These are phyloP conservation scores for Heterobasidion annosum DNA, from an alignment of 1,284 basidiomycete genomes.

Conservation along the genomic window DNA sequence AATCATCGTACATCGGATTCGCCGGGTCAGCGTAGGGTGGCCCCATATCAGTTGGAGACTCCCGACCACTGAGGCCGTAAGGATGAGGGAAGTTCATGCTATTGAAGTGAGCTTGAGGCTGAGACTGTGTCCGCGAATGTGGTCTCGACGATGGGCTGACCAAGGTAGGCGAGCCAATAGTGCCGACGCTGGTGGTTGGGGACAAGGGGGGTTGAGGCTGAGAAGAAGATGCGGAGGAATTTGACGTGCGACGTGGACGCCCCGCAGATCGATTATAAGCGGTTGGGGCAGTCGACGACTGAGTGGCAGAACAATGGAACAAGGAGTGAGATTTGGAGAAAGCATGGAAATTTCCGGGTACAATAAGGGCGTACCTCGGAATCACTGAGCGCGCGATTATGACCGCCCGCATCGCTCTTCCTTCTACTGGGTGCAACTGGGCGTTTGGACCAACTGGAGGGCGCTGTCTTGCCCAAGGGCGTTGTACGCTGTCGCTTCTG, in stretches of 20 bases:
- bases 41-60: not conserved
- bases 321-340: no score
- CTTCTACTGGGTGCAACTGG: constrained; percentile 52
- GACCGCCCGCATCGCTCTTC: constrained; percentile 58
- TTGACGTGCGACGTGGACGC: constrained; percentile 55
- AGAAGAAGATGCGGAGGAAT: constrained; percentile 42
- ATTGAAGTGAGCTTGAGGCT: constrained; percentile 27
- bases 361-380: constrained; percentile 44
- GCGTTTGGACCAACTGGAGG: constrained; percentile 65
- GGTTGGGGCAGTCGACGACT: constrained; percentile 21
- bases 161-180: no score
- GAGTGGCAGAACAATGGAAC: not conserved
- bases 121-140: constrained; percentile 27
- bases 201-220: not conserved
- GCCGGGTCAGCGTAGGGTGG: constrained; percentile 19
- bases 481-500: constrained; percentile 55
- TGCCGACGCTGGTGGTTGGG: no score
- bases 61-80: not conserved
- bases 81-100: constrained; percentile 22
- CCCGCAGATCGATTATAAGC: constrained; percentile 30
- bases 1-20: constrained; percentile 21
- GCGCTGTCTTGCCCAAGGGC: constrained; percentile 43
- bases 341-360: not conserved
- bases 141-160: constrained; percentile 3
- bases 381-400: constrained; percentile 42